Evolutionary conservation across 495 filamentous ascomycete genomes (phyloP).

Genomic region (Hypoxylon crocopeplum): DNA sequence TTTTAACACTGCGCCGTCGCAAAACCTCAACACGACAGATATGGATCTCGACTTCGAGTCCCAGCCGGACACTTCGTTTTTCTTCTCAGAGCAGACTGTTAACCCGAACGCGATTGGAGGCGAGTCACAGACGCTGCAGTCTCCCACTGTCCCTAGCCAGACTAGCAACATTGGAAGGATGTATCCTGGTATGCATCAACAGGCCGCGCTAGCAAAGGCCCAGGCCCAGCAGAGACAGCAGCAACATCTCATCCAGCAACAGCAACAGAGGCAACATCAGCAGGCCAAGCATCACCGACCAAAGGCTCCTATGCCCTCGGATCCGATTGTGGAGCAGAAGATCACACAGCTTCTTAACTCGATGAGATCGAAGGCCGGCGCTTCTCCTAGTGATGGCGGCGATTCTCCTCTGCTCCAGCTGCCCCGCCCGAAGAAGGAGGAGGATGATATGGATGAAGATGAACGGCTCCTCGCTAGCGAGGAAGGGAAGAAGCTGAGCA

Average conservation of each 20-base stretch:
- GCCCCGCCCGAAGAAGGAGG: constrained; percentile 74
- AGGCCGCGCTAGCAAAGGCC: constrained; percentile 80
- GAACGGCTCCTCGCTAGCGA: constrained; percentile 91
- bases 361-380: constrained; percentile 71
- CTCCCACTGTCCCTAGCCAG: constrained; percentile 49
- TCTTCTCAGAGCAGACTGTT: constrained; percentile 63
- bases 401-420: constrained; percentile 63
- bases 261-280: constrained; percentile 41
- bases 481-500: constrained; percentile 95
- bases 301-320: constrained; percentile 57
- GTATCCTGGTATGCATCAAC: constrained; percentile 91
- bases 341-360: constrained; percentile 84
- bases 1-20: constrained; percentile 63
- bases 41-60: constrained; percentile 71
- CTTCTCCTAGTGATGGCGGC: constrained; percentile 59
- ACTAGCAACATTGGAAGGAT: constrained; percentile 69
- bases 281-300: constrained; percentile 51
- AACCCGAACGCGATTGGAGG: constrained; percentile 74
- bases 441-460: constrained; percentile 98
- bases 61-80: constrained; percentile 57
- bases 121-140: constrained; percentile 48
- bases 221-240: constrained; percentile 74
- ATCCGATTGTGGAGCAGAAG: constrained; percentile 80
- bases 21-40: constrained; percentile 55
- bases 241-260: constrained; percentile 64